phyloP scores from a whole-genome alignment of 495 filamentous ascomycete species.

The Terfezia boudieri region DNA sequence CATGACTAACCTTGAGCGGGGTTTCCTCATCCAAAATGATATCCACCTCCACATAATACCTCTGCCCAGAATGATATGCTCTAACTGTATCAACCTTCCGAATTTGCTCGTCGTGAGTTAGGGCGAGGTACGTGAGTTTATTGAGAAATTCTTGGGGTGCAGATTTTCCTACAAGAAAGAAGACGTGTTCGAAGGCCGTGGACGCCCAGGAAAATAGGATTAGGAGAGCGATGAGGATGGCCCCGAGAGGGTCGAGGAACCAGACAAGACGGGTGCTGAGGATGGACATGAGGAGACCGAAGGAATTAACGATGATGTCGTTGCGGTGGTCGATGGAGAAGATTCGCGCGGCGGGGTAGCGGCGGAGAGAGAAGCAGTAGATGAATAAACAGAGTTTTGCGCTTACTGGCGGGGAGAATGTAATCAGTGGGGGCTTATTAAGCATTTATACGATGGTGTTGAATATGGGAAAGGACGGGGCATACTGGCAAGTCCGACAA shows the following conservation, averaged over 20 bases:
- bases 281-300: constrained; percentile 74
- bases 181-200: constrained; percentile 74
- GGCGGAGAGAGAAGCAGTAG: constrained; percentile 63
- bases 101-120: constrained; percentile 73
- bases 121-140: constrained; percentile 86
- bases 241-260: constrained; percentile 91
- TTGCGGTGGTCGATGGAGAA: constrained; percentile 85
- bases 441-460: too few species aligned
- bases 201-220: constrained; percentile 60
- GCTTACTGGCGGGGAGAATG: constrained; percentile 55
- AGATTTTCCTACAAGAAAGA: constrained; percentile 70
- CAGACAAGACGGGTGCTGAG: constrained; percentile 68
- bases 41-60: constrained; percentile 77
- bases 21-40: constrained; percentile 57
- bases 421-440: constrained; percentile 20
- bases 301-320: constrained; percentile 71
- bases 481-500: constrained; percentile 15
- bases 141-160: constrained; percentile 73
- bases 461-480: not conserved
- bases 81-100: constrained; percentile 80
- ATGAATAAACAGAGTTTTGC: constrained; percentile 70
- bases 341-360: constrained; percentile 29
- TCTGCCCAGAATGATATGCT: constrained; percentile 73
- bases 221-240: constrained; percentile 46
- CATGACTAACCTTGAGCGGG: constrained; percentile 59